Evolutionary conservation across 1,139 yeast genomes (phyloP).

Genomic region (Magnusiomyces suaveolens): DNA sequence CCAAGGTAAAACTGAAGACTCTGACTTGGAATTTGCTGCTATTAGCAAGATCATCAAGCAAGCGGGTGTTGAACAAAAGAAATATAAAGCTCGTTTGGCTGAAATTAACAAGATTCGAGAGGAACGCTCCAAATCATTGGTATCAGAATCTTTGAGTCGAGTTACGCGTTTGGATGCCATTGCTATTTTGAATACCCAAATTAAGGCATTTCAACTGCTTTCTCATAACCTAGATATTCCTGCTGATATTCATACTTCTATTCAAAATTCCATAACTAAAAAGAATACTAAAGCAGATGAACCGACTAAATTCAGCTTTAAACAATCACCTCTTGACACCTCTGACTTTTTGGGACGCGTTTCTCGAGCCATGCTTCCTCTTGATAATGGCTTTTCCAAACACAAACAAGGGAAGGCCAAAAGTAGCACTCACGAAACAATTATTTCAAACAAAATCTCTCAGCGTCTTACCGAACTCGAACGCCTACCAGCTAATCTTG

Average conservation of each 20-base stretch:
- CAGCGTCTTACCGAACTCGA: conserved; percentile 69
- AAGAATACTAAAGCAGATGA: conserved; percentile 25
- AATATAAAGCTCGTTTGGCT: conserved; percentile 29
- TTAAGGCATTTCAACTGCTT: conserved; percentile 65
- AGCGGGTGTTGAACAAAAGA: conserved; percentile 32
- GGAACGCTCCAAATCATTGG: background rate
- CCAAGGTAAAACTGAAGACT: conserved; percentile 29
- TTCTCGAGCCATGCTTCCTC: conserved; percentile 29
- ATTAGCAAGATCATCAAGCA: conserved; percentile 28
- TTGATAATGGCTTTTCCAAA: conserved; percentile 10
- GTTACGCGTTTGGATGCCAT: conserved; percentile 12
- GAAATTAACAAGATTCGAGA: conserved; percentile 20
- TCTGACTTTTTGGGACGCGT: conserved; percentile 28
- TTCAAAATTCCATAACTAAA: conserved; percentile 3
- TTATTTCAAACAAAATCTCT: conserved; percentile 40
- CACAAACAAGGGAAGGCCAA: conserved; percentile 25
- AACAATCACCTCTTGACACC: conserved; percentile 19
- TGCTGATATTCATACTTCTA: conserved; percentile 30
- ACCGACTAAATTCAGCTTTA: conserved; percentile 1
- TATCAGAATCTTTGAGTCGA: conserved; percentile 32
- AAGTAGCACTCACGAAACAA: conserved; percentile 29
- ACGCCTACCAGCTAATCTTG: conserved; percentile 63
- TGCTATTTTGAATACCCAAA: conserved; percentile 51
- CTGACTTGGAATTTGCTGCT: conserved; percentile 32
- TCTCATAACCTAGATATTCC: conserved; percentile 76